Conservation (phyloP, 164 flowering plant species). For the Liquidambar formosana region DNA sequence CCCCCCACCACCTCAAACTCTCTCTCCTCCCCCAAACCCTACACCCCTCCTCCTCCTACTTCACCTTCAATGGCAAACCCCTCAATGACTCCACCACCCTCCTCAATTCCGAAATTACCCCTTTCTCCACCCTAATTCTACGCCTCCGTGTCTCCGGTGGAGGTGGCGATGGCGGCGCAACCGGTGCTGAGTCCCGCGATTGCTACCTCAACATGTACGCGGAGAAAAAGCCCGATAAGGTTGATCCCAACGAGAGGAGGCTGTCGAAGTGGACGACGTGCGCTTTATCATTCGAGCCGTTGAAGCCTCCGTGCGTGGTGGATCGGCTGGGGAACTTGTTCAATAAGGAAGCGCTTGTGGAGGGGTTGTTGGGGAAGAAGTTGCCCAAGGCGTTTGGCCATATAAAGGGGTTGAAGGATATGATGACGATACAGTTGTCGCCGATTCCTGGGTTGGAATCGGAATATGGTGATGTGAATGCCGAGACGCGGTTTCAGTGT, state of each 20-base stretch:
- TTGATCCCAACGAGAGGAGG: conserved; percentile 85
- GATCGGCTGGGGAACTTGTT: conserved; percentile 81
- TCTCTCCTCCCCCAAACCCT: conserved; percentile 24
- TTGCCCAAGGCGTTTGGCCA: conserved; percentile 71
- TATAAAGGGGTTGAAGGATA: conserved; percentile 87
- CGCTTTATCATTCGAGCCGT: conserved; percentile 71
- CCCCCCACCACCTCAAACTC: conserved; percentile 42
- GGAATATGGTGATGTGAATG: conserved; percentile 13
- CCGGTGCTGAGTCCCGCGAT: conserved; percentile 96
- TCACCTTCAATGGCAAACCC: conserved; percentile 57
- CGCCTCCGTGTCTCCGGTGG: conserved; percentile 60
- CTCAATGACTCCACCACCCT: conserved; percentile 40
- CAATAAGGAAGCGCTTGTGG: conserved; percentile 81
- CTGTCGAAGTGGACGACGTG: conserved; percentile 80
- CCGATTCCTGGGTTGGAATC: conserved; percentile 42
- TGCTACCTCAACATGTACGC: conserved; percentile 98
- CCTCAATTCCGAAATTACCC: conserved; percentile 23
- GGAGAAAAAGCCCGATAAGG: conserved; percentile 84
- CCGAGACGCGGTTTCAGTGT: conserved; percentile 66
- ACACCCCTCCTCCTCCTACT: conserved; percentile 40
- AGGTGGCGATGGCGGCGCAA: conserved; percentile 96
- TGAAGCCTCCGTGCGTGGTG: conserved; percentile 73
- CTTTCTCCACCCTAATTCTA: conserved; percentile 48
- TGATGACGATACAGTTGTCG: conserved; percentile 59
- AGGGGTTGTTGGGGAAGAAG: conserved; percentile 71